These are phyloP conservation scores for Arthonia radiata DNA, from an alignment of 495 filamentous ascomycete species.

Conservation along the genomic window DNA sequence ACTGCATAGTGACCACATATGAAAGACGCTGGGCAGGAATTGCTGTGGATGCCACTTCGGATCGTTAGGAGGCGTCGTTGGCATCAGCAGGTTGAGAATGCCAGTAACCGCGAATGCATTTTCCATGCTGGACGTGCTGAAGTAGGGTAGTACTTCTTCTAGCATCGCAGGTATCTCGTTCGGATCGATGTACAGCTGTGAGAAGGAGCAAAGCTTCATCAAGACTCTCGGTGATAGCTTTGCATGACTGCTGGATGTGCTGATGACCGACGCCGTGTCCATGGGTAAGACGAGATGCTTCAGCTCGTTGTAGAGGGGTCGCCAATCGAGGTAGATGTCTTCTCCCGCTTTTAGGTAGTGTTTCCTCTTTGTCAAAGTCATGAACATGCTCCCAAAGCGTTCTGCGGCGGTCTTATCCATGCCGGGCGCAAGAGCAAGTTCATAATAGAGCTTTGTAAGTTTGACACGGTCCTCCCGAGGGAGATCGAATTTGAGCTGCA, in stretches of 20 bases:
- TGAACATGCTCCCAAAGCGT: conserved; percentile 90
- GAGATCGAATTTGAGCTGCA: conserved; percentile 89
- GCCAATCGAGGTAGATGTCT: conserved; percentile 82
- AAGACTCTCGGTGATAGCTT: conserved; percentile 49
- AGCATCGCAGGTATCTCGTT: conserved; percentile 63
- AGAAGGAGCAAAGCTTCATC: conserved; percentile 67
- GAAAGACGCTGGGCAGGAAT: conserved; percentile 78
- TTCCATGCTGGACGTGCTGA: conserved; percentile 75
- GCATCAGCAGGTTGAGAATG: conserved; percentile 62
- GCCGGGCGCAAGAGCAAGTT: conserved; percentile 74
- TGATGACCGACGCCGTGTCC: conserved; percentile 40
- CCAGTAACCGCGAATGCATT: conserved; percentile 74
- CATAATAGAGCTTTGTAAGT: conserved; percentile 80
- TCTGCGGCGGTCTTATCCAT: conserved; percentile 62
- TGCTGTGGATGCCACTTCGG: conserved; percentile 57
- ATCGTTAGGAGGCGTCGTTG: conserved; percentile 53
- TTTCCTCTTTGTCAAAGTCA: conserved; percentile 82
- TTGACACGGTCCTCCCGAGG: conserved; percentile 55
- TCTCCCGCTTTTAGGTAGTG: conserved; percentile 78
- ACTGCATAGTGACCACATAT: conserved; percentile 83
- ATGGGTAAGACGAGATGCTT: conserved; percentile 70
- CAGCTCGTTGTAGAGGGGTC: conserved; percentile 70
- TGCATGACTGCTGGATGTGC: conserved; percentile 10
- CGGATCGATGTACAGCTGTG: conserved; percentile 81
- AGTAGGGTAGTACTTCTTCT: conserved; percentile 88